These are phyloP conservation scores for Lyophyllum decastes DNA, from an alignment of 768 basidiomycete genomes.

Conservation along the genomic window DNA sequence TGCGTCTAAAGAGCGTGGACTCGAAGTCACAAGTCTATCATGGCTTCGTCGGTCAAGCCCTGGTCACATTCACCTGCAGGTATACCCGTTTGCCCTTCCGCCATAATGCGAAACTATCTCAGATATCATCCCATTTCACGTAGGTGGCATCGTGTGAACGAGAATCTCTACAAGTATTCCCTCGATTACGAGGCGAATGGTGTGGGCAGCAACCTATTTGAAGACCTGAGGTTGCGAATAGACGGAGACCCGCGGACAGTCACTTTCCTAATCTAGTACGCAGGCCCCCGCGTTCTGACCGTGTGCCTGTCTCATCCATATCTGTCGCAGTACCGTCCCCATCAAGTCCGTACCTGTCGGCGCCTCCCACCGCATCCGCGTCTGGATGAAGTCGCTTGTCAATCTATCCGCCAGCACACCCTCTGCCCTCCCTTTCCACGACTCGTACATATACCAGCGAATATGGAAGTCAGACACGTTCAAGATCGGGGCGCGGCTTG, in stretches of 20 bases:
- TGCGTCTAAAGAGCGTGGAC: conserved; percentile 43
- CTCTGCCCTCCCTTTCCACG: conserved; percentile 39
- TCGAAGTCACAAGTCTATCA: conserved; percentile 54
- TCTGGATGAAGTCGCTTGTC: conserved; percentile 59
- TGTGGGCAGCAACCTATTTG: conserved; percentile 54
- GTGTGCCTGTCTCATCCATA: background rate
- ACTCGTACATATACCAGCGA: conserved; percentile 62
- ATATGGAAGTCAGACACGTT: conserved; percentile 67
- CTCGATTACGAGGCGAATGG: conserved; percentile 69
- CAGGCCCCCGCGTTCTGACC: conserved; percentile 1
- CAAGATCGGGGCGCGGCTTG: conserved; percentile 57
- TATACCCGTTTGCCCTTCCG: conserved; percentile 22
- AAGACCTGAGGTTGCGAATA: conserved; percentile 51
- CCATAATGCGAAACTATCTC: too few species aligned
- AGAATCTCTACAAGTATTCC: conserved; percentile 51
- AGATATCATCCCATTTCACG: background rate
- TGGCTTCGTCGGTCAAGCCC: conserved; percentile 54
- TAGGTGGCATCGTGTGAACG: conserved; percentile 53
- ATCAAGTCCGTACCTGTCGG: conserved; percentile 53
- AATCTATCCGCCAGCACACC: conserved; percentile 29
- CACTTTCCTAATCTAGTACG: conserved; percentile 65
- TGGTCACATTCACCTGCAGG: conserved; percentile 58
- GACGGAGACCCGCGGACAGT: conserved; percentile 55
- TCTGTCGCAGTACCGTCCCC: conserved; percentile 45
- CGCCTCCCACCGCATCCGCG: conserved; percentile 62